Base-by-base conservation (phyloP, 2,329 filamentous ascomycete genomes). In the Cordyceps cateniannulata region DNA sequence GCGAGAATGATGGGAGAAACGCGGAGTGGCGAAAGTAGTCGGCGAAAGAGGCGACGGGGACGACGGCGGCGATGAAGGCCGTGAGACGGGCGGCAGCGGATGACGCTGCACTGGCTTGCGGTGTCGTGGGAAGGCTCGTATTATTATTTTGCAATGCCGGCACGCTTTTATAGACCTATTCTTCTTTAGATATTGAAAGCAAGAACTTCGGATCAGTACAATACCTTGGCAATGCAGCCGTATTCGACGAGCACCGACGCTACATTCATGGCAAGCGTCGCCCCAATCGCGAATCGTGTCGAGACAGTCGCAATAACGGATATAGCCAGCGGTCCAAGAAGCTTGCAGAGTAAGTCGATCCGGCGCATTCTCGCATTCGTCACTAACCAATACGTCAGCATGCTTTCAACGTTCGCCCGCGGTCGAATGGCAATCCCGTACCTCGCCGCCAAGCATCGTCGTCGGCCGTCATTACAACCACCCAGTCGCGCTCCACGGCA, bases 341-440 rank as follows among this genome's bases (percentile, higher is more conserved):
- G 74, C 65, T 86, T 86, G 71, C 83, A 85, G 18, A 81, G 68
- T 5, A 86, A 73, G 62, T 86, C 84, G 49, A 86, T 85, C 5
- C 84, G 78, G n/a, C 84, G 78, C 79, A 86, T 85, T n/a, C 75
- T 75, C 2, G 83, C 78, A 67, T 86, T 86, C 27, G 85, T 69
- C 7, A 71, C 76, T 72, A 62, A 42, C 32, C 18, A 58, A 63
- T n/a, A 64, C 20, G 59, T 44, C 40, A 47, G 67, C 62, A 5
- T 2, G 14, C 6, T 1, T 12, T 63, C 66, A 9, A 70, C 66
- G 9, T 71, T 65, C 5, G 69, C 68, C 12, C 8, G 5, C 20
- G 24, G n/a, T 29, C 20, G n/a, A n/a, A n/a, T n/a, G n/a, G 12
- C 22, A 16, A 86, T 86, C 49, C 18, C 16, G 25, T 29, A 58